These are phyloP conservation scores for Zanthoxylum bungeanum DNA, from an alignment of 345 rosid genomes.

Conservation along the genomic window DNA sequence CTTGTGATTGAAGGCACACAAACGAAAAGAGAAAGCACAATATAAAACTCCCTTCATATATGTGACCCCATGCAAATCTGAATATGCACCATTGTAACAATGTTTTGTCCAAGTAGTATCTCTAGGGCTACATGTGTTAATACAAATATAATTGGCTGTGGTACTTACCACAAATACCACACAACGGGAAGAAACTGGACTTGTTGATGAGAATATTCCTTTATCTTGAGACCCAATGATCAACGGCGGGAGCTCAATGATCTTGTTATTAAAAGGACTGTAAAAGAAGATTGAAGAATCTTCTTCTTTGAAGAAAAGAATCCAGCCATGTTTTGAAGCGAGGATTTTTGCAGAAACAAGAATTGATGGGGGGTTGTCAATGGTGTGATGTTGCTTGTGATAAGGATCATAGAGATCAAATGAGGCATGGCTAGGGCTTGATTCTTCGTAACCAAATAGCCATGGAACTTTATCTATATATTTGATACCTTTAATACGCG, in stretches of 20 bases:
- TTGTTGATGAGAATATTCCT: not conserved
- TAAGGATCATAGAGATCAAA: too few species aligned
- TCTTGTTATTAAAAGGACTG: not conserved
- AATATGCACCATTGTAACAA: not conserved
- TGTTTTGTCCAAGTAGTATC: not conserved
- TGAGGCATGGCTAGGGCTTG: too few species aligned
- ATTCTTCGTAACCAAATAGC: too few species aligned
- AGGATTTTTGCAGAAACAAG: too few species aligned
- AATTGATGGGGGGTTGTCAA: too few species aligned
- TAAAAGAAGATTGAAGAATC: not conserved
- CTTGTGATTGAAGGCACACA: not conserved
- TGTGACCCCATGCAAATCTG: not conserved
- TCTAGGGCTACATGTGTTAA: not conserved
- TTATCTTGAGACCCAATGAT: not conserved
- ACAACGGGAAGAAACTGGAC: not conserved
- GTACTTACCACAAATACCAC: not conserved
- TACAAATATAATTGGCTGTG: too few species aligned
- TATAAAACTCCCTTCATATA: not conserved
- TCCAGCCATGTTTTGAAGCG: too few species aligned
- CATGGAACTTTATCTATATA: too few species aligned
- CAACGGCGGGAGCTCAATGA: not conserved
- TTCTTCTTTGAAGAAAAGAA: too few species aligned
- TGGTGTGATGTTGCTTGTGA: too few species aligned
- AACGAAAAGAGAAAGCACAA: not conserved
- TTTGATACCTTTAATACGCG: too few species aligned